Percentiles rank a stretch among this genome's conserved stretches.
phyloP scores from a whole-genome alignment of 2,329 filamentous ascomycete species.

The Furcasterigmium furcatum region DNA sequence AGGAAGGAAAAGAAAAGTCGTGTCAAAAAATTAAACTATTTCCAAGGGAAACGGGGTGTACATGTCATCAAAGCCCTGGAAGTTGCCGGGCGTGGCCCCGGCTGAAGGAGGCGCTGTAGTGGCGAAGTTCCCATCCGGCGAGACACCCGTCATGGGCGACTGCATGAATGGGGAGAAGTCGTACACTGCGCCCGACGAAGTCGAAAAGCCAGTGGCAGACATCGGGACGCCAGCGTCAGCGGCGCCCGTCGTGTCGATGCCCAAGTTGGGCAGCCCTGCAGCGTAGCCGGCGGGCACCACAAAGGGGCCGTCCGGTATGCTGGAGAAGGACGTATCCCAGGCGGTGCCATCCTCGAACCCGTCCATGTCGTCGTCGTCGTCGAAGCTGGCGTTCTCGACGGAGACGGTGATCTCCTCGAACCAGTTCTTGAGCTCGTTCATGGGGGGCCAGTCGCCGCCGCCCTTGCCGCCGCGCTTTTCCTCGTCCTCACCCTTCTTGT shows the following conservation, averaged over 20 bases:
- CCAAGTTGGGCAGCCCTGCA: neutral
- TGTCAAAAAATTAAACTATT: neutral
- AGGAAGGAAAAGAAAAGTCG: neutral
- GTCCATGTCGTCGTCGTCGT: constrained; percentile 27
- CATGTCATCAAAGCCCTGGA: neutral
- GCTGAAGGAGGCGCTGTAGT: neutral
- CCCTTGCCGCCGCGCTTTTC: constrained; percentile 54
- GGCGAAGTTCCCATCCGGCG: neutral
- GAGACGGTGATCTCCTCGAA: constrained; percentile 49
- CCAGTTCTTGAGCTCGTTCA: constrained; percentile 58
- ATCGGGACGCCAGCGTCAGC: neutral
- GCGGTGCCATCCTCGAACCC: constrained; percentile 16
- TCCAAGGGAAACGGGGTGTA: neutral
- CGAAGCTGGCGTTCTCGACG: constrained; percentile 33
- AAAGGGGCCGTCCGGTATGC: neutral
- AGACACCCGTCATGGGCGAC: neutral
- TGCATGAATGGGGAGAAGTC: neutral
- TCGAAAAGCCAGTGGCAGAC: neutral
- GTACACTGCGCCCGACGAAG: constrained; percentile 1
- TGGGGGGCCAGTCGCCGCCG: constrained; percentile 51
- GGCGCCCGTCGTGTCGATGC: neutral
- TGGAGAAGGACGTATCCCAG: constrained; percentile 3
- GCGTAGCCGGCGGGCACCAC: neutral
- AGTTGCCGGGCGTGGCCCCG: neutral
- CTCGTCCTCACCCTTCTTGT: constrained; percentile 29